Evolutionary conservation across 768 basidiomycete species (phyloP).

Genomic region (Boletus rubescentipes): DNA sequence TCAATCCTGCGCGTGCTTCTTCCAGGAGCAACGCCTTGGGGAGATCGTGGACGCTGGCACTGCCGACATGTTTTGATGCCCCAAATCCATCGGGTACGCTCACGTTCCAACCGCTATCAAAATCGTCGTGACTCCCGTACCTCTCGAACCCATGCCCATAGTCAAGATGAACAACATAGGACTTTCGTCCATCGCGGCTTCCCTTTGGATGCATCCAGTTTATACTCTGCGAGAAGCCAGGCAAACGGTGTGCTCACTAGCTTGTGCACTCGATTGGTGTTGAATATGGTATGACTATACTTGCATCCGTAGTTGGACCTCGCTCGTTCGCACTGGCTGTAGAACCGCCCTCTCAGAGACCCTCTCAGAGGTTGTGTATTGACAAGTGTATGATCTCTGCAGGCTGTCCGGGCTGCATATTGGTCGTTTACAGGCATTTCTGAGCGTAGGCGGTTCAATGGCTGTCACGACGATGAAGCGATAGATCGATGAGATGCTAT

Average conservation of each 20-base stretch:
- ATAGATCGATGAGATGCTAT: not conserved
- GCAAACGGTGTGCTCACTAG: conserved; percentile 1
- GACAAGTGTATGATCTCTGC: conserved; percentile 13
- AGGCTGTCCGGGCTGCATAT: conserved; percentile 20
- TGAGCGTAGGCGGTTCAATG: not conserved
- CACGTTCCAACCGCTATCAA: conserved; percentile 9
- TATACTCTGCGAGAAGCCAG: not conserved
- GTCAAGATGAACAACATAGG: conserved; percentile 9
- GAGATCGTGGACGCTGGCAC: conserved; percentile 1
- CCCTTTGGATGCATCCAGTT: not conserved
- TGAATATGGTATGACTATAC: conserved; percentile 23
- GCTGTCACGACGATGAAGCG: not conserved
- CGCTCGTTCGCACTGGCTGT: conserved; percentile 8
- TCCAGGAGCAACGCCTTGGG: conserved; percentile 8
- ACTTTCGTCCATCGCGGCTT: not conserved
- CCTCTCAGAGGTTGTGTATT: conserved; percentile 11
- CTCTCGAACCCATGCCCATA: conserved; percentile 17
- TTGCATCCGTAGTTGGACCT: conserved; percentile 7
- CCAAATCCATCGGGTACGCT: not conserved
- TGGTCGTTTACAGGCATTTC: conserved; percentile 19
- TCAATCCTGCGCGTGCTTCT: conserved; percentile 9
- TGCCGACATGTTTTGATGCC: not conserved
- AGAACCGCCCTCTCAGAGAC: not conserved
- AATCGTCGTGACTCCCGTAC: conserved; percentile 12
- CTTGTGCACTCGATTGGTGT: conserved; percentile 11